Evolutionary conservation across 2,329 filamentous ascomycete genomes (phyloP), one percentile per base, ranked within the genome.

Genomic region (Pseudopyrenochaeta lycopersici): DNA sequence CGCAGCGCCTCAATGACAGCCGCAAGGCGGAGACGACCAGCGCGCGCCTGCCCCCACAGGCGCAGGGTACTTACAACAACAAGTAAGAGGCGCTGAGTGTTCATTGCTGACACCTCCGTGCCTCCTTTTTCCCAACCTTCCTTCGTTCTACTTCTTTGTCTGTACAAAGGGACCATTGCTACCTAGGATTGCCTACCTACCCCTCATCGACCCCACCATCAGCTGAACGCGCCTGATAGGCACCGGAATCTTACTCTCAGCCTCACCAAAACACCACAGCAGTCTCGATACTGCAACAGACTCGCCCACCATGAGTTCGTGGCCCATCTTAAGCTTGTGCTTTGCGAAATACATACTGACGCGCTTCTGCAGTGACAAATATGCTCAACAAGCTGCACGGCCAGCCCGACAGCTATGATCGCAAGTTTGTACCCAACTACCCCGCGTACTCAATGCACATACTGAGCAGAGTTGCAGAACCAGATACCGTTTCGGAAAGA

Each of bases 351-450:
- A 30, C 39, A 52, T 52, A 62, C 64, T 65, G 45, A 66, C 49
- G 38, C 43, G 35, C 43, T 40, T 41, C 53, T 14, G 39, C 68
- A 96, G 92, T 96, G 81, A 82, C 89, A 67, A 90, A 85, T 74
- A 96, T 97, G 91, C 84, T 97, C 71, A 96, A 94, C 81, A 92
- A 94, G 85, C 90, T 97, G 72, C 91, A 96, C 72, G 92, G 93
- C 78, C 94, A 98, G 82, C 94, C 94, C 66, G 92, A 96, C 68
- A 97, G 92, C 81, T 99, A 99, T 82, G 95, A 98, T 76, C 97
- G 96, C 81, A 99, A 99, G 91, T 96, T 81, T 72, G 82, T 72
- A 52, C 64, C 64, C 59, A 59, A 21, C 55, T 42, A 15, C 64
- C 54, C 62, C 46, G 49, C 50, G 39, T 50, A 63, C 61, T 54